These are phyloP conservation scores for Fusarium setosum DNA, from an alignment of 2,329 filamentous ascomycete species.

Conservation along the genomic window DNA sequence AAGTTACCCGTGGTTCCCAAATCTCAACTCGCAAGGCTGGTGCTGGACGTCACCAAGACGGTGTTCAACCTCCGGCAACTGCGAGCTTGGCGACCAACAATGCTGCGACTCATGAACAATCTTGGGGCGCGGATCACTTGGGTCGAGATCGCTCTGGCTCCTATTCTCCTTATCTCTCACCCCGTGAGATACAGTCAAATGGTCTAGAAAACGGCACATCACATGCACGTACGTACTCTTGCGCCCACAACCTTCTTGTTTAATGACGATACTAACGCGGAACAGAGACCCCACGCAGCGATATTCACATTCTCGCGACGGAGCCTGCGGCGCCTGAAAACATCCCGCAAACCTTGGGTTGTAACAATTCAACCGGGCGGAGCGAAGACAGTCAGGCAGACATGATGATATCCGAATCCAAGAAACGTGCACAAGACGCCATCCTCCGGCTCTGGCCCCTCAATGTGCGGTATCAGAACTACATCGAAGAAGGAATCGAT, in stretches of 20 bases:
- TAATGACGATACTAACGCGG: slow-evolving; percentile 11
- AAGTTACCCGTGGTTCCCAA: background rate
- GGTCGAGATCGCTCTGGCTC: slow-evolving; percentile 61
- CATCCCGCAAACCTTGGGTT: background rate
- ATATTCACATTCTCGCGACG: background rate
- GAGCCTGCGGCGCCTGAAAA: background rate
- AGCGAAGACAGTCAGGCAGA: background rate
- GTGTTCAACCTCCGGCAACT: background rate
- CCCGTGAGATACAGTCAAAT: slow-evolving; percentile 55
- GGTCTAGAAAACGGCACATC: slow-evolving; percentile 20
- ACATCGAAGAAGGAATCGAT: slow-evolving; percentile 79
- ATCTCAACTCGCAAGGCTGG: background rate
- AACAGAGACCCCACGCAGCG: slow-evolving; percentile 18
- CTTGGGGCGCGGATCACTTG: slow-evolving; percentile 6
- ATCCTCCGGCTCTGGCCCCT: slow-evolving; percentile 73
- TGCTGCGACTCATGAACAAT: background rate
- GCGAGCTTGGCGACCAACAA: background rate
- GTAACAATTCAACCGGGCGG: background rate
- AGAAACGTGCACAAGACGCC: slow-evolving; percentile 72
- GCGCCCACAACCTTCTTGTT: too few species aligned
- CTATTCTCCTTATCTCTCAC: slow-evolving; percentile 64
- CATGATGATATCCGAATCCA: slow-evolving; percentile 52
- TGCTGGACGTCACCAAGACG: background rate
- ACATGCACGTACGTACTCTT: slow-evolving; percentile 17
- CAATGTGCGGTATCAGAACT: slow-evolving; percentile 79